phyloP scores from a whole-genome alignment of 2,329 filamentous ascomycete species.

The Leptographium lundbergii region DNA sequence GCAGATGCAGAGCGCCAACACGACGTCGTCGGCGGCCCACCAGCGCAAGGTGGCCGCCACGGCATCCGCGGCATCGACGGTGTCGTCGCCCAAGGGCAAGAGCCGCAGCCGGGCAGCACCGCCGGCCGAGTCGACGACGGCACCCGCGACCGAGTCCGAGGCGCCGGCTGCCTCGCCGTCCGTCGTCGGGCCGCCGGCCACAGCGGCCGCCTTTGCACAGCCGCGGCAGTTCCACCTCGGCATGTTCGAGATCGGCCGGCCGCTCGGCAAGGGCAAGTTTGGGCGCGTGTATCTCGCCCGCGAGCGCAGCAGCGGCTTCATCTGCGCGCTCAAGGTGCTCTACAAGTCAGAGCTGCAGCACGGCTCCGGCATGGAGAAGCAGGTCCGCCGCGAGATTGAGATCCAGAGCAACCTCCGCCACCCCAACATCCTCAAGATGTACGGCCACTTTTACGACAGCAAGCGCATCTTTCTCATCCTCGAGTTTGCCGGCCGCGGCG shows the following conservation, averaged over 20 bases:
- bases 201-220: slow-evolving; percentile 9
- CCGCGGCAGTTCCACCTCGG: slow-evolving; percentile 69
- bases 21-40: slow-evolving; percentile 40
- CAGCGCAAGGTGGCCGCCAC: not conserved
- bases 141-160: not conserved
- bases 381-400: slow-evolving; percentile 77
- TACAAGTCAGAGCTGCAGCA: slow-evolving; percentile 75
- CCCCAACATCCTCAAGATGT: slow-evolving; percentile 73
- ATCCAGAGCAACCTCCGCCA: slow-evolving; percentile 81
- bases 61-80: slow-evolving; percentile 2
- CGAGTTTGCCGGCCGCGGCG: slow-evolving; percentile 75
- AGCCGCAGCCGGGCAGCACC: not conserved
- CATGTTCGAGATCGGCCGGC: slow-evolving; percentile 88
- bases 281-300: slow-evolving; percentile 76
- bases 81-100: slow-evolving; percentile 16
- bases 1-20: slow-evolving; percentile 61
- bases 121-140: not conserved
- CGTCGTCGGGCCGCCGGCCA: slow-evolving; percentile 37
- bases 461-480: slow-evolving; percentile 81
- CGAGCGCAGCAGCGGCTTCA: slow-evolving; percentile 65
- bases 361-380: slow-evolving; percentile 67
- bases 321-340: slow-evolving; percentile 76
- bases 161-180: slow-evolving; percentile 24
- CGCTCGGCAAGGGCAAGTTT: slow-evolving; percentile 78
- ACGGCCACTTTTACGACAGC: slow-evolving; percentile 79